phyloP scores from a whole-genome alignment of 2,329 filamentous ascomycete species.

The Tolypocladium endophyticum region DNA sequence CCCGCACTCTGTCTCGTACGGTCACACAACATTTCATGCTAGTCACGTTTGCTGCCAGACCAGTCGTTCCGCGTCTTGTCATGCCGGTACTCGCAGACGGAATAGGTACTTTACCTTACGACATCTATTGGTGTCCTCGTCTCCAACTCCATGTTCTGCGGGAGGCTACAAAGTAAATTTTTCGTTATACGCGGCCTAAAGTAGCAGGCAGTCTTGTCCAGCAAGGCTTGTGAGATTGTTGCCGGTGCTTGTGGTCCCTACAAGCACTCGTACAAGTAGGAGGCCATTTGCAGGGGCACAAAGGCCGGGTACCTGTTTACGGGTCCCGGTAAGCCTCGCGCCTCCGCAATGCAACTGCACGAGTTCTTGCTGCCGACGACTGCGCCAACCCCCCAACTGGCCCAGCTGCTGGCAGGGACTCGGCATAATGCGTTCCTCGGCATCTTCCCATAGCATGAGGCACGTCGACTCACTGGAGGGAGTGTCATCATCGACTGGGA shows the following conservation, averaged over 20 bases:
- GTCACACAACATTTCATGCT: not conserved
- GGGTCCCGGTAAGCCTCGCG: not conserved
- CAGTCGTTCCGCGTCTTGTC: not conserved
- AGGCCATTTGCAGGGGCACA: too few relatives aligned
- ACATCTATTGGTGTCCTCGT: not conserved
- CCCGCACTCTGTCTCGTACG: too few relatives aligned
- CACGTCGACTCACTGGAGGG: not conserved
- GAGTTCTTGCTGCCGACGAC: too few relatives aligned
- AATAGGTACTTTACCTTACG: too few relatives aligned
- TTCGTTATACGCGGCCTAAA: not conserved
- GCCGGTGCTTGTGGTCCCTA: slow-evolving; percentile 9
- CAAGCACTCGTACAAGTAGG: too few relatives aligned
- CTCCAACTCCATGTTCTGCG: not conserved
- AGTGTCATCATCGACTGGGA: not conserved
- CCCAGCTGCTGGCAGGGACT: not conserved
- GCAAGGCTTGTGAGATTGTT: slow-evolving; percentile 12
- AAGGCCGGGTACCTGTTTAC: too few relatives aligned
- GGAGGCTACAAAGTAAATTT: not conserved
- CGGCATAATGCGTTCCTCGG: not conserved
- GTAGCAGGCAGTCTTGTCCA: not conserved
- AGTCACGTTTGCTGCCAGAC: not conserved
- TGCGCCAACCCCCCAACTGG: not conserved
- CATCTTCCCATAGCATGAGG: not conserved
- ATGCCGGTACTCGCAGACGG: not conserved
- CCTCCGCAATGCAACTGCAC: not conserved